Conservation (phyloP, 1,284 basidiomycete species). For the Ganoderma multipileum region DNA sequence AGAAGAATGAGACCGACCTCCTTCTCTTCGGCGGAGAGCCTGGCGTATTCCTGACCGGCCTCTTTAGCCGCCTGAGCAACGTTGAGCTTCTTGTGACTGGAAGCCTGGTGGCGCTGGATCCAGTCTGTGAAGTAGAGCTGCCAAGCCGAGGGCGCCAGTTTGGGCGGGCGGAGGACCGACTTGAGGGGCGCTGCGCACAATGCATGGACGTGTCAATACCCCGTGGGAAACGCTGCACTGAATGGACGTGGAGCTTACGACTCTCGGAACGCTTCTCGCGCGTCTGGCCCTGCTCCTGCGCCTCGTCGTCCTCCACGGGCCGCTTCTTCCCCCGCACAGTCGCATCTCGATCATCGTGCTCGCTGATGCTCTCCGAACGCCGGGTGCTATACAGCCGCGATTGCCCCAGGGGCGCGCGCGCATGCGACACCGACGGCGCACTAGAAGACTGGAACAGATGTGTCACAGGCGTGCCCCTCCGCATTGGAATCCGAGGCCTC, state of each 20-base stretch:
- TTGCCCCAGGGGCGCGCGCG: slow-evolving; percentile 46
- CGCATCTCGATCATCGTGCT: slow-evolving; percentile 70
- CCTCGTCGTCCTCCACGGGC: slow-evolving; percentile 42
- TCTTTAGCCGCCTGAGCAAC: slow-evolving; percentile 97
- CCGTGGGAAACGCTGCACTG: slow-evolving; percentile 26
- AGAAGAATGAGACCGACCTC: slow-evolving; percentile 57
- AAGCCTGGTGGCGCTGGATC: slow-evolving; percentile 89
- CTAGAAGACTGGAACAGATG: slow-evolving; percentile 81
- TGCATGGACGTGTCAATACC: slow-evolving; percentile 32
- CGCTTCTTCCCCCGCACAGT: slow-evolving; percentile 72
- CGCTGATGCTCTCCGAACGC: slow-evolving; percentile 67
- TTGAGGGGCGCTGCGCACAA: slow-evolving; percentile 57
- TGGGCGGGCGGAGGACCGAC: slow-evolving; percentile 84
- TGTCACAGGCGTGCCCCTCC: slow-evolving; percentile 49
- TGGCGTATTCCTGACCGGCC: slow-evolving; percentile 90
- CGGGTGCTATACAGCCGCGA: slow-evolving; percentile 62
- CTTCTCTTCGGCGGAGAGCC: slow-evolving; percentile 81
- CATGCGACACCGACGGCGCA: slow-evolving; percentile 60
- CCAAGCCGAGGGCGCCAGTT: slow-evolving; percentile 95
- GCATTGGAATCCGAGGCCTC: slow-evolving; percentile 37
- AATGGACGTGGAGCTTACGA: slow-evolving; percentile 32
- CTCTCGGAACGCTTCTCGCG: slow-evolving; percentile 39
- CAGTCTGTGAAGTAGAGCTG: slow-evolving; percentile 97
- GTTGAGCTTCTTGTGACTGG: slow-evolving; percentile 84
- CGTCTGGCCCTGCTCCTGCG: slow-evolving; percentile 48